phyloP scores from a whole-genome alignment of 1,284 basidiomycete species.

The Gymnopus androsaceus region DNA sequence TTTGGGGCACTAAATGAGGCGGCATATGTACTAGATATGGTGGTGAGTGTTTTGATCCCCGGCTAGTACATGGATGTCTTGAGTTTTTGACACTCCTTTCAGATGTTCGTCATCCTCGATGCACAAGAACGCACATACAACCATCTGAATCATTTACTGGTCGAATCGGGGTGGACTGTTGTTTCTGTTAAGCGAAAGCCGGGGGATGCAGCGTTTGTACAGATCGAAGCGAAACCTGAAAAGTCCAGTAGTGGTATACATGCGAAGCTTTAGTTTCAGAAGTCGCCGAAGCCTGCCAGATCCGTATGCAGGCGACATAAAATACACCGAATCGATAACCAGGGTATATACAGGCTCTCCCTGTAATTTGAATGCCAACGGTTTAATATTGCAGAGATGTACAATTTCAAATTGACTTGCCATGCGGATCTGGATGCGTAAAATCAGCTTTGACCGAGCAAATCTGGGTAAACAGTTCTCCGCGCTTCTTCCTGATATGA shows the following conservation, averaged over 20 bases:
- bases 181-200: constrained; percentile 19
- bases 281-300: no score
- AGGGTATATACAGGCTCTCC: no score
- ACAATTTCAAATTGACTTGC: no score
- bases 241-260: background rate
- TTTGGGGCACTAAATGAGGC: constrained; percentile 24
- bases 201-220: constrained; percentile 12
- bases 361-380: no score
- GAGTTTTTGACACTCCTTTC: background rate
- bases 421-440: no score
- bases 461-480: no score
- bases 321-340: no score
- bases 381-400: no score
- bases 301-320: no score
- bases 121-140: constrained; percentile 22
- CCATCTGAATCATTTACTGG: constrained; percentile 16
- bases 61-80: background rate
- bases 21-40: constrained; percentile 24
- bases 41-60: constrained; percentile 15
- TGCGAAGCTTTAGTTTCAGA: background rate
- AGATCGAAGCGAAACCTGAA: constrained; percentile 10
- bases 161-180: constrained; percentile 19
- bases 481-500: no score
- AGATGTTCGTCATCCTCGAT: constrained; percentile 24
- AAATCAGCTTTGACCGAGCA: no score